These are phyloP conservation scores for Hanseniaspora uvarum DNA, from an alignment of 1,139 yeast genomes.

Conservation along the genomic window DNA sequence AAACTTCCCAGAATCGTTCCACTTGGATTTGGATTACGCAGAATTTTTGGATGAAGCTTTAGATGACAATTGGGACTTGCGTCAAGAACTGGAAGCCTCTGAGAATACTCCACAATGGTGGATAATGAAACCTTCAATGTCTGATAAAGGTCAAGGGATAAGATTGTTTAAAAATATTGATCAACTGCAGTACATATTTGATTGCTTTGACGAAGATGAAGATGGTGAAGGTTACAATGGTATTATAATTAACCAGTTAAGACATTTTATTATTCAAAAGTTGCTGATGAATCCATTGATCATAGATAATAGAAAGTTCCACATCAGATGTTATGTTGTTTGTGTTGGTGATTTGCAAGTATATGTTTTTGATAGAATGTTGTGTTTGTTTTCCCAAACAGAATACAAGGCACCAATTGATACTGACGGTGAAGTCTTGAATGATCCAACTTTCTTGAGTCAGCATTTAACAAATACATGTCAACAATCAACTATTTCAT, in stretches of 20 bases:
- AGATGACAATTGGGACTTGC: conserved; percentile 80
- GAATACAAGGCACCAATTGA: conserved; percentile 38
- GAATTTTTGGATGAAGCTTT: conserved; percentile 88
- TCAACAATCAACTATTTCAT: conserved; percentile 46
- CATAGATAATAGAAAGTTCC: conserved; percentile 67
- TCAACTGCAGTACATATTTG: conserved; percentile 72
- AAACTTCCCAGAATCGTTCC: conserved; percentile 67
- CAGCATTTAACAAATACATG: conserved; percentile 91
- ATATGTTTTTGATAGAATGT: conserved; percentile 65
- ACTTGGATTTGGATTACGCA: conserved; percentile 87
- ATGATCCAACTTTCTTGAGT: conserved; percentile 32
- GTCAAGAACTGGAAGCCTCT: conserved; percentile 54
- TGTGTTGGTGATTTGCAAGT: conserved; percentile 66
- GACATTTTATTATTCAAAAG: conserved; percentile 84
- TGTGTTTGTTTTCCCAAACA: conserved; percentile 65
- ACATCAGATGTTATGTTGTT: conserved; percentile 76
- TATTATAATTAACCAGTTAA: conserved; percentile 70
- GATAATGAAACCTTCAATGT: conserved; percentile 93
- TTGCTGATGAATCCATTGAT: conserved; percentile 61
- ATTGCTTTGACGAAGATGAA: conserved; percentile 60
- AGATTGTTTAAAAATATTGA: conserved; percentile 66
- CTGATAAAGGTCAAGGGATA: conserved; percentile 94
- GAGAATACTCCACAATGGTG: conserved; percentile 48
- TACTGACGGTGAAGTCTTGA: conserved; percentile 27
- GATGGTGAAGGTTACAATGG: conserved; percentile 33